A percentile compares a stretch with the other conserved stretches of the same genome.
Conservation (phyloP, 75 land plant genomes). For the Selaginella moellendorffii region DNA sequence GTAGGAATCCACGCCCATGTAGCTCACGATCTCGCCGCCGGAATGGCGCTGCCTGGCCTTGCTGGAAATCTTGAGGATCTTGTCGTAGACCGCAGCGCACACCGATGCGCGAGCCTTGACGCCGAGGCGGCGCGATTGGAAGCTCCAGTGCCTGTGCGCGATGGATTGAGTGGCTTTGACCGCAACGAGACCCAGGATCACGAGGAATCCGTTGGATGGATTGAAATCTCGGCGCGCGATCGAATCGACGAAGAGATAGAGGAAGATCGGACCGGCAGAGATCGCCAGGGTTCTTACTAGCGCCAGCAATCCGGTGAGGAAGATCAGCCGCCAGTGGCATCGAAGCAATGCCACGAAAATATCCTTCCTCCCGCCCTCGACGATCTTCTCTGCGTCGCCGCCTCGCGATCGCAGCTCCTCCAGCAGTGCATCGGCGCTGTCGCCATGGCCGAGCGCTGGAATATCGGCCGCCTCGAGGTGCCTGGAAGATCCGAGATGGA, state of each 20-base stretch:
- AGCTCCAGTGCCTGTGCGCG: background rate
- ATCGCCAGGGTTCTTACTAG: background rate
- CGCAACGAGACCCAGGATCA: background rate
- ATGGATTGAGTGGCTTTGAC: background rate
- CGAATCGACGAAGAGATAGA: background rate
- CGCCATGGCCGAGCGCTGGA: no score
- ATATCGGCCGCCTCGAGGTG: no score
- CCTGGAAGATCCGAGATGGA: no score
- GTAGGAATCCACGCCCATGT: background rate
- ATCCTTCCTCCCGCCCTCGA: no score
- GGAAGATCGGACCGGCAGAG: background rate
- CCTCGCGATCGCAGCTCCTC: no score
- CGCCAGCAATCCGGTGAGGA: constrained; percentile 20
- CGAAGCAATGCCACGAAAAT: constrained; percentile 19
- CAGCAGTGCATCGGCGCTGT: no score
- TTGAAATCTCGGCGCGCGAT: background rate
- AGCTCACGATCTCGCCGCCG: background rate
- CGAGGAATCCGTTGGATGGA: background rate
- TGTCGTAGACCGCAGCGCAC: background rate
- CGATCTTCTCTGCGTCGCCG: no score
- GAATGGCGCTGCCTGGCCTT: background rate
- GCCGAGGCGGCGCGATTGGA: background rate
- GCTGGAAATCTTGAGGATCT: background rate
- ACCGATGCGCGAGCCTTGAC: background rate
- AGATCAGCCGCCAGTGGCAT: constrained; percentile 19